These are phyloP conservation scores for Miscanthus sacchariflorus DNA, from an alignment of 202 grass and related monocot species.

Conservation along the genomic window DNA sequence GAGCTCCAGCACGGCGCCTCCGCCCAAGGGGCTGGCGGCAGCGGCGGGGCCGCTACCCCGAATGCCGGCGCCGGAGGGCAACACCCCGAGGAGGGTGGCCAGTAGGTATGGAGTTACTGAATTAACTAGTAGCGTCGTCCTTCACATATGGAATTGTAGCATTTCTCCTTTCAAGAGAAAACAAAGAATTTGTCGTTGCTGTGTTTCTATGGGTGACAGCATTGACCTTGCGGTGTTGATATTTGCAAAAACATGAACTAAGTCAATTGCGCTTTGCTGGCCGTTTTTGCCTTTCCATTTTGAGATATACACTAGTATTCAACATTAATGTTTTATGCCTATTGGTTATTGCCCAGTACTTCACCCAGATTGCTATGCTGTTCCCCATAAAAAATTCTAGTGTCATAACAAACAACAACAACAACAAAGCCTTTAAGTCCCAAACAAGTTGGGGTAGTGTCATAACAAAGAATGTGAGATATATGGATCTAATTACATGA, in stretches of 20 bases:
- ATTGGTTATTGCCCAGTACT: background rate
- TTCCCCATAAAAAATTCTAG: background rate
- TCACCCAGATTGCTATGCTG: background rate
- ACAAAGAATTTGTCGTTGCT: background rate
- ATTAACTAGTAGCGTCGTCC: background rate
- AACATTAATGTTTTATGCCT: background rate
- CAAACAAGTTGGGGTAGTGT: too few relatives aligned
- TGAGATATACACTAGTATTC: background rate
- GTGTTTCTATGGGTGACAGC: background rate
- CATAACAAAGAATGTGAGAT: background rate
- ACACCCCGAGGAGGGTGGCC: constrained; percentile 68
- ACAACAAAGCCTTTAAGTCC: too few relatives aligned
- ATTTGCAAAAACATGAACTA: constrained; percentile 8
- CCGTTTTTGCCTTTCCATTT: background rate
- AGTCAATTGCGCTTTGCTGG: background rate
- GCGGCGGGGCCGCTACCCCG: constrained; percentile 10
- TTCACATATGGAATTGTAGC: constrained; percentile 9
- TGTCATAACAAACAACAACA: too few relatives aligned
- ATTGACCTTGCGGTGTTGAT: background rate
- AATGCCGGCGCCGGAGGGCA: constrained; percentile 41
- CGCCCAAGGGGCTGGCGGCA: constrained; percentile 32
- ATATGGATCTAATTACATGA: background rate
- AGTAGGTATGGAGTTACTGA: constrained; percentile 68
- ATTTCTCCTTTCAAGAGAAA: background rate
- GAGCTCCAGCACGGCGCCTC: constrained; percentile 83